These are phyloP conservation scores for Solanum chacoense DNA, from an alignment of 305 asterid genomes.

Conservation along the genomic window DNA sequence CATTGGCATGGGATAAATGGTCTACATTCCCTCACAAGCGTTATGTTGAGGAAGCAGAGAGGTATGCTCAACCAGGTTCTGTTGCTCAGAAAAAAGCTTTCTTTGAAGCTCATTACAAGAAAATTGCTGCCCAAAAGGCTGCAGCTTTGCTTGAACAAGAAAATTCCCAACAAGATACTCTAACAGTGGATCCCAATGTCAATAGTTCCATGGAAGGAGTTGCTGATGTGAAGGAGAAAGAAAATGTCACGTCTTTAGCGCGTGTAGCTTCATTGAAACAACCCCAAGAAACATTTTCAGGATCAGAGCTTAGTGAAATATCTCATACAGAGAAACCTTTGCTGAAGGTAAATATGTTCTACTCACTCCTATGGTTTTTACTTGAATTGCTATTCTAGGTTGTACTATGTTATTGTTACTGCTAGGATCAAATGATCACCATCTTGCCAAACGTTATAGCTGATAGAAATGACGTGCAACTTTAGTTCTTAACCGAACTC, in stretches of 20 bases:
- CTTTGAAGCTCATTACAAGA: constrained; percentile 95
- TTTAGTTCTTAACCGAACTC: not conserved
- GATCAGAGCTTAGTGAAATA: constrained; percentile 29
- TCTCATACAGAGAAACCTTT: constrained; percentile 45
- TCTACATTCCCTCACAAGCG: constrained; percentile 75
- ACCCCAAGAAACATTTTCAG: constrained; percentile 23
- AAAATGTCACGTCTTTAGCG: not conserved
- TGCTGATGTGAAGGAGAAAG: not conserved
- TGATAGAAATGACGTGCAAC: not conserved
- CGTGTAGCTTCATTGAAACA: not conserved
- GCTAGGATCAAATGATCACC: not conserved
- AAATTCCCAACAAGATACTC: constrained; percentile 1
- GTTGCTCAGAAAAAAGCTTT: constrained; percentile 93
- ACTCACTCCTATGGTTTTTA: not conserved
- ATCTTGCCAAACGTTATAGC: not conserved
- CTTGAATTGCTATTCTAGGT: not conserved
- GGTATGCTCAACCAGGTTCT: constrained; percentile 71
- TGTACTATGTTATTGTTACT: not conserved
- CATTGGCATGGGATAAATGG: constrained; percentile 83
- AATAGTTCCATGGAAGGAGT: not conserved
- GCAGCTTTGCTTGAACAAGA: constrained; percentile 59
- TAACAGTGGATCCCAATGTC: not conserved
- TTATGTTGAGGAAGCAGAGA: constrained; percentile 87
- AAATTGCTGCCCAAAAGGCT: constrained; percentile 69
- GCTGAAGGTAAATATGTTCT: not conserved